Conservation (phyloP, 768 basidiomycete genomes). For the Russula sp. region DNA sequence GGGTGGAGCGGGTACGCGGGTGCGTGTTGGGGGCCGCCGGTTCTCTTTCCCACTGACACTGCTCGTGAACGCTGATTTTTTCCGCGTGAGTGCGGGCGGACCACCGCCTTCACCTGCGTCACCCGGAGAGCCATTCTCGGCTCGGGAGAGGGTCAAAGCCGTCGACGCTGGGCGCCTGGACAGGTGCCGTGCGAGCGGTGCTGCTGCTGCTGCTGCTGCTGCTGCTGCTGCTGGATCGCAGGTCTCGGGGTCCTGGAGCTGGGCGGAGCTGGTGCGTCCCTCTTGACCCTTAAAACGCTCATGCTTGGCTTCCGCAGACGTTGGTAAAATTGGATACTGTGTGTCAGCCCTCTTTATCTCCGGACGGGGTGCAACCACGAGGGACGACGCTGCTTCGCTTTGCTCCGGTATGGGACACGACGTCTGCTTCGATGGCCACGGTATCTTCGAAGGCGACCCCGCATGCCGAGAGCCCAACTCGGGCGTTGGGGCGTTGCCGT, state of each 20-base stretch:
- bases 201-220: background rate
- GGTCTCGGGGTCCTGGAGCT: background rate
- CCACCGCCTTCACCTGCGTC: background rate
- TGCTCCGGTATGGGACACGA: background rate
- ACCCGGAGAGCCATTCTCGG: background rate
- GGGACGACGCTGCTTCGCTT: background rate
- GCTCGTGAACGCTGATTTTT: background rate
- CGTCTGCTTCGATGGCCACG: background rate
- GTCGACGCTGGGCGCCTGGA: background rate
- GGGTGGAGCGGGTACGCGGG: background rate
- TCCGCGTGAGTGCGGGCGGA: background rate
- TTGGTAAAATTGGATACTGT: background rate
- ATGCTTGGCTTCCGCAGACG: background rate
- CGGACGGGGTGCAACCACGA: background rate
- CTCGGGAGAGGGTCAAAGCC: background rate
- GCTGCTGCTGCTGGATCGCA: background rate
- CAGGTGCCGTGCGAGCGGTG: background rate
- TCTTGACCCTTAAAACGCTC: background rate
- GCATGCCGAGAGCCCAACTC: background rate
- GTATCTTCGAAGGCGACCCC: constrained; percentile 2
- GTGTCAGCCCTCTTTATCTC: background rate
- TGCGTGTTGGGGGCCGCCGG: background rate
- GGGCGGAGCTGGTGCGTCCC: background rate
- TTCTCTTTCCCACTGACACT: constrained; percentile 10
- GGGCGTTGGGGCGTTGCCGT: background rate